phyloP scores from a whole-genome alignment of 202 grass and related monocot species.

The Carex arenaria region DNA sequence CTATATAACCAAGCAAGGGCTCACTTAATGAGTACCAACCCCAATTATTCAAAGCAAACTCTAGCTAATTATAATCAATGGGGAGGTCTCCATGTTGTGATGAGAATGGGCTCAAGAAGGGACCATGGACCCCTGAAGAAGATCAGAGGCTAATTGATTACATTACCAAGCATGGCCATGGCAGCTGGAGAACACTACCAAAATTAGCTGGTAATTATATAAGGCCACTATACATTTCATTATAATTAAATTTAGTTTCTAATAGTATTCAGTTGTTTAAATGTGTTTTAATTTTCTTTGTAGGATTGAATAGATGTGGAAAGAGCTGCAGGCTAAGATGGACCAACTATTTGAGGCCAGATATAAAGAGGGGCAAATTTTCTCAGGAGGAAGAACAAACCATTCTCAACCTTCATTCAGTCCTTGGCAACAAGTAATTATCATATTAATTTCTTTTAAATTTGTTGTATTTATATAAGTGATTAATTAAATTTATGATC shows the following conservation, averaged over 20 bases:
- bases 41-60: constrained; percentile 2
- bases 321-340: constrained; percentile 91
- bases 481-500: too few species aligned
- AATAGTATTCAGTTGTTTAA: not conserved
- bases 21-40: constrained; percentile 6
- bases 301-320: constrained; percentile 82
- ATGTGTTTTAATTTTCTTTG: not conserved
- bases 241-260: not conserved
- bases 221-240: not conserved
- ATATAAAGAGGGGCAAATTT: constrained; percentile 94
- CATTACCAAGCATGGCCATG: constrained; percentile 76
- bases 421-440: constrained; percentile 77
- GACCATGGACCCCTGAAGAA: constrained; percentile 85
- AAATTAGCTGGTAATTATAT: constrained; percentile 51
- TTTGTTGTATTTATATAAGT: too few species aligned
- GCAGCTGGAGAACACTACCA: constrained; percentile 86
- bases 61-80: constrained; percentile 30
- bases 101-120: constrained; percentile 84
- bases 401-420: constrained; percentile 78
- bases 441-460: not conserved
- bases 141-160: constrained; percentile 71
- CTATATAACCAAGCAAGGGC: constrained; percentile 35
- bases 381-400: constrained; percentile 79
- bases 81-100: constrained; percentile 71
- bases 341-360: constrained; percentile 87